Conservation (phyloP, 1,284 basidiomycete genomes). For the Testicularia cyperi region DNA sequence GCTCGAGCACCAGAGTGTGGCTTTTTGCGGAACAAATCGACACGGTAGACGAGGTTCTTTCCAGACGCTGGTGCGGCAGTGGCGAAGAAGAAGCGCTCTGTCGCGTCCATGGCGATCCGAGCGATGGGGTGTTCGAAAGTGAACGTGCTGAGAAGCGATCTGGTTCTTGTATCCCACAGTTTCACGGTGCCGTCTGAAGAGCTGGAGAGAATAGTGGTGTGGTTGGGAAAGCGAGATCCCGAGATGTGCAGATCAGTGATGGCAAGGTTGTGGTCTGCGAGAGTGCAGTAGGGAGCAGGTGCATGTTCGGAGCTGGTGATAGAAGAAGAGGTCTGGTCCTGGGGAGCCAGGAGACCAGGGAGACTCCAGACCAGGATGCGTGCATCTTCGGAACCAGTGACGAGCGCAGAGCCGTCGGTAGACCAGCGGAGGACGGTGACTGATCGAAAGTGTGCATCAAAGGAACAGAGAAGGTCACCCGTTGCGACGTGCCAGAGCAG, state of each 20-base stretch:
- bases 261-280: constrained; percentile 88
- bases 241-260: constrained; percentile 80
- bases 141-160: constrained; percentile 79
- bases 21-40: constrained; percentile 71
- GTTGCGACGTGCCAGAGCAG: constrained; percentile 95
- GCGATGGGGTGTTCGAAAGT: constrained; percentile 72
- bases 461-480: constrained; percentile 81
- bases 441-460: constrained; percentile 92
- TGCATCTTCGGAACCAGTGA: constrained; percentile 87
- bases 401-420: constrained; percentile 73
- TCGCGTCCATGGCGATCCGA: constrained; percentile 73
- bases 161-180: constrained; percentile 80
- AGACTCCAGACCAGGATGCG: constrained; percentile 85
- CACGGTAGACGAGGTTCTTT: constrained; percentile 70
- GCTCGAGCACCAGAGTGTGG: background rate
- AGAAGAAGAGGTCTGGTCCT: constrained; percentile 34
- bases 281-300: constrained; percentile 74
- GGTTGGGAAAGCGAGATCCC: constrained; percentile 72
- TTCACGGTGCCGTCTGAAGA: constrained; percentile 91
- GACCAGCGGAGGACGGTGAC: constrained; percentile 81
- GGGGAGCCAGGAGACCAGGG: constrained; percentile 68
- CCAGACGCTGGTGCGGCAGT: constrained; percentile 63
- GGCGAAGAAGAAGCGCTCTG: constrained; percentile 85
- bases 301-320: constrained; percentile 44
- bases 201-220: constrained; percentile 75